Conservation (phyloP, 148 eudicot genomes). For the Silene uniflora region DNA sequence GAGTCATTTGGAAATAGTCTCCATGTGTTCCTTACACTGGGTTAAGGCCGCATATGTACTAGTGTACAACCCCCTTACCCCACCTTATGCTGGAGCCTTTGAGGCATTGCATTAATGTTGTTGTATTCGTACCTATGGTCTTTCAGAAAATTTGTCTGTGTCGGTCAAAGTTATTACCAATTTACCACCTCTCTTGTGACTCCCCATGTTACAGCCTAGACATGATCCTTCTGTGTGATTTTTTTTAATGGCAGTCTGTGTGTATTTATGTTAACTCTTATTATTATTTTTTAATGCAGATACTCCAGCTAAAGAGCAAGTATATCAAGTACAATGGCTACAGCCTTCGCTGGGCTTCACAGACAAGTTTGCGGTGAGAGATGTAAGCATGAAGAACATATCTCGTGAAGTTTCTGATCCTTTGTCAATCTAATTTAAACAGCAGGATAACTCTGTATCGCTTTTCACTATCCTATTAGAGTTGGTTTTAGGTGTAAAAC, state of each 20-base stretch:
- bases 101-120: background rate
- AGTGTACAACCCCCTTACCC: background rate
- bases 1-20: background rate
- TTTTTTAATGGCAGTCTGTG: constrained; percentile 1
- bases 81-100: background rate
- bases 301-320: constrained; percentile 29
- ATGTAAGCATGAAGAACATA: constrained; percentile 33
- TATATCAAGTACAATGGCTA: constrained; percentile 60
- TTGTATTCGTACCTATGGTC: background rate
- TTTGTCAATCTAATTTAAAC: too few relatives aligned
- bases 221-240: too few relatives aligned
- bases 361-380: constrained; percentile 59
- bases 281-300: constrained; percentile 35
- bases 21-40: background rate
- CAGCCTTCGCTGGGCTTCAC: constrained; percentile 56
- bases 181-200: background rate
- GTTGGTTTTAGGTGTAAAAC: too few relatives aligned
- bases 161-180: too few relatives aligned
- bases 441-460: too few relatives aligned
- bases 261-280: background rate
- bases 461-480: too few relatives aligned
- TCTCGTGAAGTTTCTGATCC: constrained; percentile 8
- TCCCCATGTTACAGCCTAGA: background rate
- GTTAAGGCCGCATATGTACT: background rate
- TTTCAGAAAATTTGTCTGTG: too few relatives aligned